Evolutionary conservation across 768 basidiomycete species (phyloP).

Genomic region (Fomitopsis serialis): DNA sequence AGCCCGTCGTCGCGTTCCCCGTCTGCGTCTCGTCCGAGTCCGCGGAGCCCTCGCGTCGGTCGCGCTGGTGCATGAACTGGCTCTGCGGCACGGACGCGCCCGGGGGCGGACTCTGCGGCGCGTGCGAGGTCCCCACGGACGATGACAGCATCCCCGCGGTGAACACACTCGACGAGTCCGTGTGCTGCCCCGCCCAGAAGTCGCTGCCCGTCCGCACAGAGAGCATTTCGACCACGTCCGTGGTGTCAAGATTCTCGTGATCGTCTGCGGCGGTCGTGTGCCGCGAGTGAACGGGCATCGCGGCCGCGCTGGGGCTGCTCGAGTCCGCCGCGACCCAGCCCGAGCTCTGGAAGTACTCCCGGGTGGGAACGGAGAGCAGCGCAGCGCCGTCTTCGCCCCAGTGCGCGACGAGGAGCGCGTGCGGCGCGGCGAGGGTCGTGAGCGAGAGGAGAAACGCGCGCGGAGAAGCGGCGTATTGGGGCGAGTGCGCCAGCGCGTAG

Average conservation of each 20-base stretch:
- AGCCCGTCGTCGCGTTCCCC: constrained; percentile 11
- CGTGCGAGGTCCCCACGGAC: constrained; percentile 3
- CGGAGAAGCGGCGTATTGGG: constrained; percentile 58
- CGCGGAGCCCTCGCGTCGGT: constrained; percentile 18
- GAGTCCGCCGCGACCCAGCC: constrained; percentile 56
- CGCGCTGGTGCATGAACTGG: constrained; percentile 1
- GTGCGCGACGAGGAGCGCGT: constrained; percentile 76
- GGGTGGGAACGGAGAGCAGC: constrained; percentile 73
- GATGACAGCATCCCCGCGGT: constrained; percentile 29
- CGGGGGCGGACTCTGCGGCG: constrained; percentile 15
- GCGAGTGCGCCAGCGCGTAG: constrained; percentile 59
- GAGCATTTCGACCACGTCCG: constrained; percentile 23
- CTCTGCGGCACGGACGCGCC: background rate
- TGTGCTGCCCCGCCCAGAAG: constrained; percentile 63
- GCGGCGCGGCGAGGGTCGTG: constrained; percentile 58
- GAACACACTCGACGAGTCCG: constrained; percentile 52
- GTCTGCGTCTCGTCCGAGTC: constrained; percentile 59
- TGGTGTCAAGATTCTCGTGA: background rate
- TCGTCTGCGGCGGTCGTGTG: background rate
- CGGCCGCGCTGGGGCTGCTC: constrained; percentile 19
- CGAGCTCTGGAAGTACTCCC: constrained; percentile 83
- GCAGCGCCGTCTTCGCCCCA: constrained; percentile 81
- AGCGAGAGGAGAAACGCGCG: constrained; percentile 76
- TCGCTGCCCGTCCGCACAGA: constrained; percentile 66
- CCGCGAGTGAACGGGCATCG: constrained; percentile 6